Evolutionary conservation across 345 rosid species (phyloP).

Genomic region (Barbarea vulgaris): DNA sequence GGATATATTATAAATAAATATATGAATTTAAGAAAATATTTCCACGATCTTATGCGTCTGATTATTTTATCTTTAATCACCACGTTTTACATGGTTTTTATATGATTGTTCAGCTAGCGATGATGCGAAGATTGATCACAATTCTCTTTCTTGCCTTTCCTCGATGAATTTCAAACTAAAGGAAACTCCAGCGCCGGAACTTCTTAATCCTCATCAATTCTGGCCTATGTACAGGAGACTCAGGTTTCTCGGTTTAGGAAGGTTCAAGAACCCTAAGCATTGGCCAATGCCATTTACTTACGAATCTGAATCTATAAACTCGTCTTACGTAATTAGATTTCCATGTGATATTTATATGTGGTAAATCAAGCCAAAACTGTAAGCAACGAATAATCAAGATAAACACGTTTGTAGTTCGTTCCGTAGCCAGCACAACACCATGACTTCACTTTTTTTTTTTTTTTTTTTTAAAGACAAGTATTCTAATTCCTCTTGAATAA

Average conservation of each 20-base stretch:
- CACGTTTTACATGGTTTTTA: too few relatives aligned
- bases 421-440: constrained; percentile 12
- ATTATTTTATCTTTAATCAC: too few relatives aligned
- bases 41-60: not conserved
- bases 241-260: not conserved
- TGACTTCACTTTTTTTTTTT: too few relatives aligned
- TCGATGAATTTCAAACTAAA: too few relatives aligned
- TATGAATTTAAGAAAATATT: not conserved
- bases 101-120: too few relatives aligned
- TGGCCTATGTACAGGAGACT: not conserved
- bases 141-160: too few relatives aligned
- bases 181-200: too few relatives aligned
- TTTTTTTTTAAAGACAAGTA: too few relatives aligned
- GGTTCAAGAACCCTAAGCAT: not conserved
- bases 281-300: constrained; percentile 3
- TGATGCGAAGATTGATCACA: too few relatives aligned
- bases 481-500: too few relatives aligned
- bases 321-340: not conserved
- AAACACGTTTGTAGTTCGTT: constrained; percentile 10
- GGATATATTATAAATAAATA: not conserved
- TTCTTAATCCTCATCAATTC: not conserved
- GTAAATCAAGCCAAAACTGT: constrained; percentile 3
- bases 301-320: not conserved
- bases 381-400: constrained; percentile 19
- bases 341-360: constrained; percentile 15